Conservation (phyloP, 371 early-diverging fungal genomes). For the Chytridium lagenaria region DNA sequence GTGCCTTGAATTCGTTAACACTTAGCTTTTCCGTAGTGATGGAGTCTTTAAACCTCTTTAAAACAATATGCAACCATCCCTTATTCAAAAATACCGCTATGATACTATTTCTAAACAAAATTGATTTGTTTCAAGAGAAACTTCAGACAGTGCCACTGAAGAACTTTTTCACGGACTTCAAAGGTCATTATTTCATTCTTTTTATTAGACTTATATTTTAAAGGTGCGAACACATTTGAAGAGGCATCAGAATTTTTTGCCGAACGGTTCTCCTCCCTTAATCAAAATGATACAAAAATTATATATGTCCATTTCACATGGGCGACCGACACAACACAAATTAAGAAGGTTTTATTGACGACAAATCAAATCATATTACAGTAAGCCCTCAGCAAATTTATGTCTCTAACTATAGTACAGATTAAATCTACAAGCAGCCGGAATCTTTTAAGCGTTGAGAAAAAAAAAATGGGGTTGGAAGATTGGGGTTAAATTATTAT, state of each 20-base stretch:
- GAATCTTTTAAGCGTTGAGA: no score
- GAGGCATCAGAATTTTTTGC: conserved; percentile 35
- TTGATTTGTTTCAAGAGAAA: conserved; percentile 68
- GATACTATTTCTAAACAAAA: conserved; percentile 72
- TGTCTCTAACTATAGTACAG: not conserved
- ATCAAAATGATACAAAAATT: conserved; percentile 33
- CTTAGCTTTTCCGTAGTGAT: conserved; percentile 30
- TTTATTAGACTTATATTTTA: not conserved
- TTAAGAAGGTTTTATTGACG: conserved; percentile 89
- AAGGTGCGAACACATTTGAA: conserved; percentile 34
- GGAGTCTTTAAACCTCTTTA: conserved; percentile 70
- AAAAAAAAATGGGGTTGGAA: not conserved
- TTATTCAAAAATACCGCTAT: conserved; percentile 68
- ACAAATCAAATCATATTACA: conserved; percentile 89
- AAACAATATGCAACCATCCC: conserved; percentile 73
- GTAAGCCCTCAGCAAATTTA: not conserved
- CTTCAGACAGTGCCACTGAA: conserved; percentile 40
- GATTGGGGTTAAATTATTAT: not conserved
- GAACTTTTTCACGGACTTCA: conserved; percentile 69
- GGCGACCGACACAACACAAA: conserved; percentile 97
- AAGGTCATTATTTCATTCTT: conserved; percentile 39
- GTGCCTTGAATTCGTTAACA: no score
- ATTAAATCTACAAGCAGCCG: conserved; percentile 18
- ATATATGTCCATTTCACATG: conserved; percentile 56
- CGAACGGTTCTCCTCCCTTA: conserved; percentile 37